Evolutionary conservation across 805 yeast species (phyloP).

Genomic region (Cyberlindnera bimundalis): DNA sequence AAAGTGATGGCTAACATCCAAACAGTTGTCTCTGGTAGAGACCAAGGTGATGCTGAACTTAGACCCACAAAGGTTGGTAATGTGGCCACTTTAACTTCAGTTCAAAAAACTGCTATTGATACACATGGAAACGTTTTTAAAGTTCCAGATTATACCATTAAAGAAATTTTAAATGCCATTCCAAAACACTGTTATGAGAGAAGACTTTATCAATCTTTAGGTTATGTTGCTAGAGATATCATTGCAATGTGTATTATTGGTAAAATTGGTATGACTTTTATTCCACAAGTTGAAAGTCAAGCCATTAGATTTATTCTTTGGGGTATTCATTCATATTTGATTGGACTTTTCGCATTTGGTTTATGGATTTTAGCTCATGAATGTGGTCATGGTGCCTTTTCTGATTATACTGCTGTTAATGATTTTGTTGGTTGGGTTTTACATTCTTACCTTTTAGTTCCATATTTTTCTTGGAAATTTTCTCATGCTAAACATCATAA

Average conservation of each 20-base stretch:
- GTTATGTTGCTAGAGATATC: conserved; percentile 53
- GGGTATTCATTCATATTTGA: conserved; percentile 12
- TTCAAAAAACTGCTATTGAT: conserved; percentile 40
- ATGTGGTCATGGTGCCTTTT: conserved; percentile 87
- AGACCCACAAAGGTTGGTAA: conserved; percentile 24
- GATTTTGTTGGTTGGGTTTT: conserved; percentile 81
- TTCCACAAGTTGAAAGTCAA: conserved; percentile 38
- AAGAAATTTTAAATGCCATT: conserved; percentile 52
- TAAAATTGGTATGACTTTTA: conserved; percentile 37
- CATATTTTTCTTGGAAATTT: conserved; percentile 84
- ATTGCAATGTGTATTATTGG: conserved; percentile 30
- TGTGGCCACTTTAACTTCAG: conserved; percentile 21
- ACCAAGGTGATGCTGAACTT: conserved; percentile 11
- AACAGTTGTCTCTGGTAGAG: conserved; percentile 15
- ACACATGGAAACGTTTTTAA: conserved; percentile 51
- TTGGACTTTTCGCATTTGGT: conserved; percentile 41
- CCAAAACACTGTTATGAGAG: conserved; percentile 62
- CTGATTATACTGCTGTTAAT: conserved; percentile 67
- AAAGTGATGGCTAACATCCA: conserved; percentile 8
- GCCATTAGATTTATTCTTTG: conserved; percentile 1
- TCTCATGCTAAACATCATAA: conserved; percentile 87
- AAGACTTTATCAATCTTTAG: conserved; percentile 44
- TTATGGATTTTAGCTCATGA: conserved; percentile 87
- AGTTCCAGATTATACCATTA: conserved; percentile 59
- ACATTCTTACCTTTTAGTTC: conserved; percentile 76